Base-by-base conservation (phyloP, 2,329 filamentous ascomycete genomes). In the Fusarium fujikuroi region DNA sequence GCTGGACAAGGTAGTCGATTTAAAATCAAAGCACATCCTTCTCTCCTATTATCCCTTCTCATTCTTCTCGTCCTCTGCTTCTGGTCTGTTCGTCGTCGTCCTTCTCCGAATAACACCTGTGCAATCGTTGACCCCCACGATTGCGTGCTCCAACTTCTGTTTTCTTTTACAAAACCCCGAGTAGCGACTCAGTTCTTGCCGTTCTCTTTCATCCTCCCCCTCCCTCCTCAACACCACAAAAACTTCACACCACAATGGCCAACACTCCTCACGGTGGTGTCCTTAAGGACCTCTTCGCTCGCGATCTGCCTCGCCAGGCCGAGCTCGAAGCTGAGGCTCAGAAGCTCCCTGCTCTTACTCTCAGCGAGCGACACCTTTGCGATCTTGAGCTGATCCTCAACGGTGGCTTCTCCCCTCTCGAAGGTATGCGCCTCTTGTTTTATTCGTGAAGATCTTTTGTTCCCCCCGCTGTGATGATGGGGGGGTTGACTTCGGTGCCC, bases 321-420 rank as follows among this genome's bases (percentile, higher is more conserved):
- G 87, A 97, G 86, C 92, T 99, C 73, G 86, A 87, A 63, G 90
- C 89, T 52, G 96, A 99, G 86, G 93, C 95, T 46, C 95, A 97
- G 87, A 92, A 82, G 37, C 91, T 98, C 50, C 94, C 95, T 42
- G 93, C 95, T 42, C 88, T 99, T 76, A 86, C 92, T 68, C 91
- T 99, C 76, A 93, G 90, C 58, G 96, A 99, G 89, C 92, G 96
- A 80, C 96, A 99, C 85, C 91, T 99, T 56, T 99, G 96, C 85
- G 96, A 99, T 88, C 89, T 99, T 76, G 96, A 99, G 86, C 86
- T 99, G 84, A 95, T 99, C 80, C 91, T 99, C 84, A 98, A 95
- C 84, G 96, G 96, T 82, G 96, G 96, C 75, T 99, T 99, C 87
- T 98, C 95, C 75, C 96, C 96, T 67, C 90, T 99, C 44, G 95